Conservation (phyloP, 805 yeast genomes). For the Pichia cephalocereana region DNA sequence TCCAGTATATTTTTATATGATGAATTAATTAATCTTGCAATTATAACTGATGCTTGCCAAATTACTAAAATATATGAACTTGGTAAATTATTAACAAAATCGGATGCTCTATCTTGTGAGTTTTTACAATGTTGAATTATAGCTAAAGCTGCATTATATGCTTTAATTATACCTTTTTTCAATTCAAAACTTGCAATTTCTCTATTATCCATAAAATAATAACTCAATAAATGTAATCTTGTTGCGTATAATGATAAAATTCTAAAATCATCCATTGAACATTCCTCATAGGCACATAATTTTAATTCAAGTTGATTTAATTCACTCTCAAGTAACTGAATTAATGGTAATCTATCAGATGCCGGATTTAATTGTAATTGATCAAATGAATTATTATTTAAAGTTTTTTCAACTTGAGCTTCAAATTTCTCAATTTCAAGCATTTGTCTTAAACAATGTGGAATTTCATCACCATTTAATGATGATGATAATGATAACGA, state of each 20-base stretch:
- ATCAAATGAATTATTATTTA: slow-evolving; percentile 63
- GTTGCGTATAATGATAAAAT: slow-evolving; percentile 62
- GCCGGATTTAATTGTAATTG: slow-evolving; percentile 56
- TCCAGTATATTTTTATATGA: slow-evolving; percentile 60
- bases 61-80: slow-evolving; percentile 70
- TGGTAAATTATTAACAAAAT: slow-evolving; percentile 71
- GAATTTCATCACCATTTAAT: slow-evolving; percentile 37
- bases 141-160: slow-evolving; percentile 72
- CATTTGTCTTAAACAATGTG: slow-evolving; percentile 61
- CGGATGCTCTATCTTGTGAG: slow-evolving; percentile 49
- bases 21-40: slow-evolving; percentile 72
- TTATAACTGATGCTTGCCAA: slow-evolving; percentile 88
- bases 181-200: slow-evolving; percentile 47
- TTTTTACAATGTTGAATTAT: slow-evolving; percentile 57
- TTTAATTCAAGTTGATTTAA: slow-evolving; percentile 67
- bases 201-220: slow-evolving; percentile 64
- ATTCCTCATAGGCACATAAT: slow-evolving; percentile 28
- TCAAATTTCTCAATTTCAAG: slow-evolving; percentile 79
- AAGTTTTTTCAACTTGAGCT: slow-evolving; percentile 70
- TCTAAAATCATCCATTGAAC: slow-evolving; percentile 56
- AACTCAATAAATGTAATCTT: slow-evolving; percentile 73
- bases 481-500: slow-evolving; percentile 29
- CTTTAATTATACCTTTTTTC: slow-evolving; percentile 62
- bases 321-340: slow-evolving; percentile 61
- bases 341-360: slow-evolving; percentile 64